Base-by-base conservation (phyloP, 495 filamentous ascomycete species). In the Xylaria cubensis region DNA sequence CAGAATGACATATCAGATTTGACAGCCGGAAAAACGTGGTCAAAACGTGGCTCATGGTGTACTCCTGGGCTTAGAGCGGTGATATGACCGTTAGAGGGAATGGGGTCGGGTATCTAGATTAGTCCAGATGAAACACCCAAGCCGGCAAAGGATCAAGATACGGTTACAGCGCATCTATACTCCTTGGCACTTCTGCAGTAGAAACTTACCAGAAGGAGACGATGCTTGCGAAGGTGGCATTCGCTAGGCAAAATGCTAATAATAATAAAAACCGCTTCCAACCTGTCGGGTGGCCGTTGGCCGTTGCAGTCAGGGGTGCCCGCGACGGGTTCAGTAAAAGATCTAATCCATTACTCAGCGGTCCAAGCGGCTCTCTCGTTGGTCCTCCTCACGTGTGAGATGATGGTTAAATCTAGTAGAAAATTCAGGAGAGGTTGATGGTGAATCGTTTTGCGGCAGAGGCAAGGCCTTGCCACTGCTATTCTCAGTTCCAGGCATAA, bases 231-330 rank as follows among this genome's bases (percentile, higher is more conserved):
- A 67, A 44, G 9, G 65, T 67, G 48, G 12, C 65, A 56, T 56
- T 56, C 65, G 65, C 50, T 67, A 44, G 65, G 50, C 19, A 56
- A 67, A 67, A 67, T 39, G n/a, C 64, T 55, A 67, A 53, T 15
- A 67, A 44, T 44, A 64, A 42, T 44, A 64, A 46, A 42, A 42
- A 39, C 48, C 65, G 65, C 65, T 67, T 67, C 65, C 65, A 67
- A 56, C 34, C 65, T 56, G 65, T 67, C 65, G 65, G 65, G 65
- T 67, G 65, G 32, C 50, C 26, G 48, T 55, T 44, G 39, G 61
- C 44, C 26, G 39, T 63, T 29, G 36, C 39, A 10, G 39, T 17
- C 61, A 42, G 61, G 59, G 39, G 61, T 42, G 61, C 15, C 10
- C 39, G 39, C 24, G 39, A 42, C 42, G n/a, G 26, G 9, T 13